Conservation (phyloP, 2,329 filamentous ascomycete species). For the Sporothrix schenckii region DNA sequence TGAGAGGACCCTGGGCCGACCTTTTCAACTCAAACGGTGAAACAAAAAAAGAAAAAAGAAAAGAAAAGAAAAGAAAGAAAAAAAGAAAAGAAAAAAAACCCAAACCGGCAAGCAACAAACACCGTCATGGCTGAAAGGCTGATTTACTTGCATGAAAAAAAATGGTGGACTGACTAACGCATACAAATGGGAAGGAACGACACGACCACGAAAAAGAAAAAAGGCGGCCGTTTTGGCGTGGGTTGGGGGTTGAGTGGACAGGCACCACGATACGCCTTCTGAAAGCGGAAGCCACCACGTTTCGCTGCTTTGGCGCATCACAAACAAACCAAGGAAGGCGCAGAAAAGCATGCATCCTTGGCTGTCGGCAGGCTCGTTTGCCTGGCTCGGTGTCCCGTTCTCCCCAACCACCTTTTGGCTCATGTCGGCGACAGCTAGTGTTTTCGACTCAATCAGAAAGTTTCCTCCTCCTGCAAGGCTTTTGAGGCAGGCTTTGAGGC, state of each 20-base stretch:
- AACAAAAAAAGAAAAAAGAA: background rate
- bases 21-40: background rate
- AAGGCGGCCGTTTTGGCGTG: background rate
- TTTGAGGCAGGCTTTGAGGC: background rate
- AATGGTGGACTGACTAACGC: background rate
- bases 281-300: constrained; percentile 17
- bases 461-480: constrained; percentile 5
- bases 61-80: too few species aligned
- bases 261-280: constrained; percentile 17
- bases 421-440: background rate
- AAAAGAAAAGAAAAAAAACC: background rate
- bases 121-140: background rate
- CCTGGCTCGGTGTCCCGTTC: background rate
- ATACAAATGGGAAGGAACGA: background rate
- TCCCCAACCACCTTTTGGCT: background rate
- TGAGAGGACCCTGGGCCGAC: background rate
- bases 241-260: background rate
- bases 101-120: background rate
- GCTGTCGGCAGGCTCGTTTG: background rate
- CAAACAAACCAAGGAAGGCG: background rate
- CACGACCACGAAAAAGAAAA: background rate
- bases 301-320: background rate
- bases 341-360: background rate
- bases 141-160: background rate
- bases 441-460: background rate